Percentiles rank a stretch among this genome's conserved stretches.
Evolutionary conservation across 805 yeast genomes (phyloP).

Genomic region (Yarrowia bubula): DNA sequence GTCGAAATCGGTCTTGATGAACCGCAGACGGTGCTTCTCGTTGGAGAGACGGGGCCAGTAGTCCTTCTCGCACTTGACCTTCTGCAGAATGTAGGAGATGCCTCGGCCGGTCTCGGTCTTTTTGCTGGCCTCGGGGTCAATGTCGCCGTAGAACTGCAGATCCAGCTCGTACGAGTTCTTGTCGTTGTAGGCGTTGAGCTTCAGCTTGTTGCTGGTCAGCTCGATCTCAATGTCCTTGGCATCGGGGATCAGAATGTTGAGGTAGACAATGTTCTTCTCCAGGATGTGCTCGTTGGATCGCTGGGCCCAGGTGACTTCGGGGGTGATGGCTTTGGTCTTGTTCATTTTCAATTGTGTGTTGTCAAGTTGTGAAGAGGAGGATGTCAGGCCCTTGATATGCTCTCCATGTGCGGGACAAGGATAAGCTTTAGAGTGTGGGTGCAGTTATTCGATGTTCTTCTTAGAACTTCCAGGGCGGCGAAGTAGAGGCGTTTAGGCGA

Average conservation of each 20-base stretch:
- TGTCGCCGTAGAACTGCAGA: constrained; percentile 72
- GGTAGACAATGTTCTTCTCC: constrained; percentile 67
- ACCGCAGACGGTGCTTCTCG: constrained; percentile 74
- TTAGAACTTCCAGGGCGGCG: constrained; percentile 21
- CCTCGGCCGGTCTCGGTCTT: constrained; percentile 62
- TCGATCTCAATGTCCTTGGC: constrained; percentile 61
- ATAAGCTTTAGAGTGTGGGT: constrained; percentile 25
- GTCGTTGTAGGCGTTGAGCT: constrained; percentile 51
- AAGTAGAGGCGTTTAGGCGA: no score
- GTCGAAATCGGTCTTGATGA: constrained; percentile 90
- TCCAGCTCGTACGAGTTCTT: constrained; percentile 55
- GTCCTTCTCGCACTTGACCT: constrained; percentile 65
- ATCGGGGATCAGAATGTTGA: constrained; percentile 74
- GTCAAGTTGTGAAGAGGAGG: neutral
- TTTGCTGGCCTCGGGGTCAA: constrained; percentile 63
- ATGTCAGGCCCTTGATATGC: constrained; percentile 1
- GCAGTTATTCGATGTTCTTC: constrained; percentile 26
- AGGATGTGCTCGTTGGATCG: constrained; percentile 76
- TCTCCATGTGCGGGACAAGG: neutral
- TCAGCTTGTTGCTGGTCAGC: constrained; percentile 55
- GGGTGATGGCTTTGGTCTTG: constrained; percentile 22
- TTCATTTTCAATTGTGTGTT: constrained; percentile 9
- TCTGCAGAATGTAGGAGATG: constrained; percentile 62
- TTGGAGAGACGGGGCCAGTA: constrained; percentile 96
- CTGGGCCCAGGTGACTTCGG: constrained; percentile 78